Evolutionary conservation across 2,329 filamentous ascomycete species (phyloP).

Genomic region (Stagonosporopsis tanaceti): DNA sequence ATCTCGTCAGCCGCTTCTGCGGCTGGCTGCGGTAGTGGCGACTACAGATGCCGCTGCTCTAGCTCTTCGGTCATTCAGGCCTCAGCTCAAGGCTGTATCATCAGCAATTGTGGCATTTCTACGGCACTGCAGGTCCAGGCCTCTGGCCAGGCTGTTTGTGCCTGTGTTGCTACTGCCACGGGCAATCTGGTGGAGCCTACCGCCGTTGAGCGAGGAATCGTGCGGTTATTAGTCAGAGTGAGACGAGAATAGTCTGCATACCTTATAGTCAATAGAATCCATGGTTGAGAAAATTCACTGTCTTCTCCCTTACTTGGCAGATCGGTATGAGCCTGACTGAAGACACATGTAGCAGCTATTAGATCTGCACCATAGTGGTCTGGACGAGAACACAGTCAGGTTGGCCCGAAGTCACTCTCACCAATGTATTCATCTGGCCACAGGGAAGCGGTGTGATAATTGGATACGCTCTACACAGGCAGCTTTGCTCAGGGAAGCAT

Average conservation of each 20-base stretch:
- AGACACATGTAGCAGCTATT: too few species aligned
- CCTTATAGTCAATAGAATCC: background rate
- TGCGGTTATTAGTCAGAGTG: background rate
- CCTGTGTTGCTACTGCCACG: slow-evolving; percentile 18
- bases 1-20: slow-evolving; percentile 21
- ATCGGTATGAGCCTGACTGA: too few species aligned
- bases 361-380: too few species aligned
- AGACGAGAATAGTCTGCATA: background rate
- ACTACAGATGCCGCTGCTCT: slow-evolving; percentile 26
- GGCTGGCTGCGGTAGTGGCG: slow-evolving; percentile 13
- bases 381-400: too few species aligned
- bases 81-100: slow-evolving; percentile 22
- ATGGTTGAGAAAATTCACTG: background rate
- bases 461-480: too few species aligned
- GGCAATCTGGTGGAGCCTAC: slow-evolving; percentile 4
- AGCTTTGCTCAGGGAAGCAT: too few species aligned
- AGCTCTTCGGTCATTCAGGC: slow-evolving; percentile 21
- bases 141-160: slow-evolving; percentile 21
- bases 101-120: slow-evolving; percentile 22
- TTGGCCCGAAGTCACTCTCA: too few species aligned
- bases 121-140: slow-evolving; percentile 25
- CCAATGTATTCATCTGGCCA: too few species aligned
- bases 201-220: background rate
- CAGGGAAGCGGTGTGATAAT: too few species aligned
- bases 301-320: too few species aligned